Evolutionary conservation across 345 rosid species (phyloP), one percentile per base, ranked within the genome.

Genomic region (Syzygium aromaticum): DNA sequence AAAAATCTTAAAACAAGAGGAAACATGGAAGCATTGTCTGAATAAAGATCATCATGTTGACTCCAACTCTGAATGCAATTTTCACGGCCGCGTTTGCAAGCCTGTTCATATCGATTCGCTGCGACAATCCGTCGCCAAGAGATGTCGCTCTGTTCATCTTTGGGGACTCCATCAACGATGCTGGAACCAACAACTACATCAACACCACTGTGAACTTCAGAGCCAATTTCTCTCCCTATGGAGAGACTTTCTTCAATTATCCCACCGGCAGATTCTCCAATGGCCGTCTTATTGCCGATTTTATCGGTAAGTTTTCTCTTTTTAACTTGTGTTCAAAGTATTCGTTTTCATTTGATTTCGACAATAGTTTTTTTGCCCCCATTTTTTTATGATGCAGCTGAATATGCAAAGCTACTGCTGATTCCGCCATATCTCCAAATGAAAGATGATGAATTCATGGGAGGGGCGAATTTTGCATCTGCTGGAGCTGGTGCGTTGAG

Each of bases 401-500:
- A 93, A 63, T 86, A 88, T 21, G 91, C 88, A n/a, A 87, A 91
- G 90, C 86, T 92, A 54, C 95, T 93, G 22, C 59, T 92, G 12
- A 87, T 92, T 54, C 92, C 90, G 21, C 89, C 93, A n/a, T 92
- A 86, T 89, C 89, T 92, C 57, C 92, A 92, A 85, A 93, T 91
- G 49, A 86, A 89, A 12, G 82, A 77, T 17, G 87, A 88, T 73
- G 91, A 19, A 86, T 86, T 23, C 87, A 85, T 5, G 28, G 21
- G 40, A 28, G 95, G 93, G 28, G 89, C 89, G 7, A 93, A 89
- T 84, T 92, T 91, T 51, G 96, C 93, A 27, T 91, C 95, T 1
- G 94, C 84, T 2, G 94, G 93, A 56, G 97, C 93, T 67, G 94
- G 95, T 28, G 91, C 90, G 86, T 89, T 95, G 28, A 87, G 67